A percentile compares a stretch with the other conserved stretches of the same genome.
phyloP scores from a whole-genome alignment of 768 basidiomycete species.

The Kwoniella europaea region DNA sequence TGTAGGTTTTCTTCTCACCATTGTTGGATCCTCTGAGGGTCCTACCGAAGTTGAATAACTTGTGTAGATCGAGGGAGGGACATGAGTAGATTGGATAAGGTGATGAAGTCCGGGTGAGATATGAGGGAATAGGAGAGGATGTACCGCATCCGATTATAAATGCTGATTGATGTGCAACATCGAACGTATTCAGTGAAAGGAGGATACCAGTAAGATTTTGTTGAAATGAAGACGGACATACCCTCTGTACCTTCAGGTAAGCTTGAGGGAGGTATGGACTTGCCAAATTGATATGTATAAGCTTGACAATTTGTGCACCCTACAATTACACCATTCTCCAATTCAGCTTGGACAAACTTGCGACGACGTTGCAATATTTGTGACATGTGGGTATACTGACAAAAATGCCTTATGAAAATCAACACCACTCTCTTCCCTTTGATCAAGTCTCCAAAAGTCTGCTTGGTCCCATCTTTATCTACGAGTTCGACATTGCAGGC shows the following conservation, averaged over 20 bases:
- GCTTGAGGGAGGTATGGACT: constrained; percentile 30
- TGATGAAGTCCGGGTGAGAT: constrained; percentile 25
- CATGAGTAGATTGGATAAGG: constrained; percentile 44
- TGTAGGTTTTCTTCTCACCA: constrained; percentile 28
- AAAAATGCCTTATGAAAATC: constrained; percentile 41
- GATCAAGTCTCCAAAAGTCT: constrained; percentile 24
- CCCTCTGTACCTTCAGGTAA: constrained; percentile 30
- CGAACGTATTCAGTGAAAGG: too few relatives aligned
- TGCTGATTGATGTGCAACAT: constrained; percentile 19
- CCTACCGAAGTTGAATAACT: constrained; percentile 32
- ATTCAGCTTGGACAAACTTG: neutral
- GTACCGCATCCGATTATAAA: constrained; percentile 44
- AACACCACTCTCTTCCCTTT: constrained; percentile 20
- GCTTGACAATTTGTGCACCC: constrained; percentile 45
- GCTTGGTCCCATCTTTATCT: constrained; percentile 23
- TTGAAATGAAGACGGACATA: constrained; percentile 17
- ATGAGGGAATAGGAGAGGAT: constrained; percentile 33
- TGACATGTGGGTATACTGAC: constrained; percentile 17
- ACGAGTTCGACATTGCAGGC: constrained; percentile 16
- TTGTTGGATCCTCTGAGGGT: constrained; percentile 12
- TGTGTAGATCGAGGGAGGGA: constrained; percentile 37
- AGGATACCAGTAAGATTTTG: neutral
- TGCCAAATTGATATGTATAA: constrained; percentile 24
- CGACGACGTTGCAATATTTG: too few relatives aligned
- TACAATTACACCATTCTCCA: constrained; percentile 1